phyloP scores from a whole-genome alignment of 2,329 filamentous ascomycete genomes.

The Xylariaceae sp. region DNA sequence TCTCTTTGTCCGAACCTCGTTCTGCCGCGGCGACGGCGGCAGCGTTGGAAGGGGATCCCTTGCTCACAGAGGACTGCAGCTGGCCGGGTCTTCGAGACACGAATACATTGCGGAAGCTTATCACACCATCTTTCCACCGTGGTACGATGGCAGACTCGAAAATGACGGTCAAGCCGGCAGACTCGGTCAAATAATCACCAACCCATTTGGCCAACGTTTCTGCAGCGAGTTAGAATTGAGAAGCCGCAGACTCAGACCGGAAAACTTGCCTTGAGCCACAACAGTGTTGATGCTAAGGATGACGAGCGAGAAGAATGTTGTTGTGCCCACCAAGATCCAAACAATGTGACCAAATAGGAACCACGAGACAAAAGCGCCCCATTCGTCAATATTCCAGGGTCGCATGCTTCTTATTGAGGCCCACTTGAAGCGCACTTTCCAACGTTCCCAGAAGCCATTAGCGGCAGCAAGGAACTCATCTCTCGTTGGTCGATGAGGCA shows the following conservation, averaged over 20 bases:
- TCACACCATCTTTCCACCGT: conserved; percentile 91
- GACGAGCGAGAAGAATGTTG: conserved; percentile 89
- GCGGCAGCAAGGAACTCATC: conserved; percentile 90
- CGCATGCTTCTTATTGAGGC: conserved; percentile 89
- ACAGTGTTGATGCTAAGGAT: conserved; percentile 94
- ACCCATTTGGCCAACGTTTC: conserved; percentile 92
- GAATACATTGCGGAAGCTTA: conserved; percentile 94
- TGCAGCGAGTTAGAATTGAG: conserved; percentile 31
- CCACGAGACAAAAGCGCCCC: conserved; percentile 92
- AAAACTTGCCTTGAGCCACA: conserved; percentile 74
- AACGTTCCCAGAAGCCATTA: conserved; percentile 84
- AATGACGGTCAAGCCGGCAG: conserved; percentile 86
- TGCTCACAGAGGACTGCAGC: conserved; percentile 75
- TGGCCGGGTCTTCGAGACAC: conserved; percentile 88
- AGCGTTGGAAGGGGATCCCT: conserved; percentile 80
- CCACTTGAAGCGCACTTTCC: conserved; percentile 96
- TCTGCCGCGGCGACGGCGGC: conserved; percentile 81
- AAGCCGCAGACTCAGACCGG: neutral
- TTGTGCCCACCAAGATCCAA: conserved; percentile 95
- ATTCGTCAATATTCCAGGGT: conserved; percentile 94
- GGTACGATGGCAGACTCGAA: conserved; percentile 98
- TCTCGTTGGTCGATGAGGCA: conserved; percentile 86
- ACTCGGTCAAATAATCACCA: conserved; percentile 91
- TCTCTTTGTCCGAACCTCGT: conserved; percentile 48
- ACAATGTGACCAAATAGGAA: conserved; percentile 88